phyloP scores from a whole-genome alignment of 257 asterid genomes.

The Thymus mandschuricus region DNA sequence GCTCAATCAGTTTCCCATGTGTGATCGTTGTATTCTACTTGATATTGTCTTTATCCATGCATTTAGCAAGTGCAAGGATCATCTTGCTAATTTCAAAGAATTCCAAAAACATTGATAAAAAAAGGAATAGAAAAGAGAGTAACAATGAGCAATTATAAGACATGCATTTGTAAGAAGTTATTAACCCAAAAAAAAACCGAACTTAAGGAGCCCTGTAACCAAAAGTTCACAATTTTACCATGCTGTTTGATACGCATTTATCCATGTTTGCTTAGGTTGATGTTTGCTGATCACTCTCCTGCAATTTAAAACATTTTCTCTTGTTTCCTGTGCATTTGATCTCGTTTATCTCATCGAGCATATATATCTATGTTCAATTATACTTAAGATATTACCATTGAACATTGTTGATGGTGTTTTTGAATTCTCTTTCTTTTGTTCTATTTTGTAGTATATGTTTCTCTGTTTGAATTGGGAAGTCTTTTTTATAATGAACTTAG shows the following conservation, averaged over 20 bases:
- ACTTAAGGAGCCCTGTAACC: background rate
- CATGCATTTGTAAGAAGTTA: background rate
- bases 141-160: background rate
- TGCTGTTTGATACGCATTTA: background rate
- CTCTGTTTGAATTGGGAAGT: background rate
- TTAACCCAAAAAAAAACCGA: background rate
- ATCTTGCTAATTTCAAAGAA: background rate
- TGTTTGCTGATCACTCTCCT: background rate
- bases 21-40: background rate
- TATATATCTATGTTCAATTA: background rate
- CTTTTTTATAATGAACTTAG: background rate
- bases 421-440: background rate
- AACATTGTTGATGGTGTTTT: background rate
- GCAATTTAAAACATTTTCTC: background rate
- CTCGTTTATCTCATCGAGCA: background rate
- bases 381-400: background rate
- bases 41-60: constrained; percentile 3
- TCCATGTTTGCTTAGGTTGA: constrained; percentile 5
- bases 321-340: background rate
- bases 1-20: constrained; percentile 13
- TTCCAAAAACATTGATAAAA: background rate
- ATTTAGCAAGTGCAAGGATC: background rate
- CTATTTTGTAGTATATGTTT: background rate
- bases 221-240: background rate
- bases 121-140: background rate